These are phyloP conservation scores for Dothistroma septosporum DNA, from an alignment of 2,329 filamentous ascomycete species.

Conservation along the genomic window DNA sequence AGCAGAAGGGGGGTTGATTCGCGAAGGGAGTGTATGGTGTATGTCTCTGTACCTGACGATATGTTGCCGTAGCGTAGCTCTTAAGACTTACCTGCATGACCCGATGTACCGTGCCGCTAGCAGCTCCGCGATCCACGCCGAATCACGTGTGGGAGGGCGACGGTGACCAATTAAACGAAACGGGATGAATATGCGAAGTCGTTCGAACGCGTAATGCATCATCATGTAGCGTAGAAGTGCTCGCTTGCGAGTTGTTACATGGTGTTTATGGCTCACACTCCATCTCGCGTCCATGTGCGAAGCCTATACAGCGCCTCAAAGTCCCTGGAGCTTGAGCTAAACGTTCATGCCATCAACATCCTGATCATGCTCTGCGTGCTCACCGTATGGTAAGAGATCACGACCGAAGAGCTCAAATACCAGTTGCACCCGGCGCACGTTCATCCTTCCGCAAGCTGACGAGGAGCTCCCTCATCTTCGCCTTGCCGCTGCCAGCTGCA, in stretches of 20 bases:
- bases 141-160: neutral
- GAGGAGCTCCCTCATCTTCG: slow-evolving; percentile 88
- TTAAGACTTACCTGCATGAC: neutral
- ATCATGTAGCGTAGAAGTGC: neutral
- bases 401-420: slow-evolving; percentile 16
- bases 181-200: neutral
- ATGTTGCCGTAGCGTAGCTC: neutral
- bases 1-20: too few relatives aligned
- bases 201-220: neutral
- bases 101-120: neutral
- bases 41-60: neutral
- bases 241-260: neutral
- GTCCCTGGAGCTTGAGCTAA: neutral
- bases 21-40: neutral
- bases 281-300: neutral
- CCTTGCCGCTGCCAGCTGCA: slow-evolving; percentile 86
- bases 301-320: neutral
- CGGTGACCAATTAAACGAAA: neutral
- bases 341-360: neutral
- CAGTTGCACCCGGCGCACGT: slow-evolving; percentile 64
- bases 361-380: neutral
- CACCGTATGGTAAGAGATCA: neutral
- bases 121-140: neutral
- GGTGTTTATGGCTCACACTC: neutral
- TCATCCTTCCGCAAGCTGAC: slow-evolving; percentile 88